phyloP scores from a whole-genome alignment of 208 protist genomes.

The Wallacemonas rigidus region DNA sequence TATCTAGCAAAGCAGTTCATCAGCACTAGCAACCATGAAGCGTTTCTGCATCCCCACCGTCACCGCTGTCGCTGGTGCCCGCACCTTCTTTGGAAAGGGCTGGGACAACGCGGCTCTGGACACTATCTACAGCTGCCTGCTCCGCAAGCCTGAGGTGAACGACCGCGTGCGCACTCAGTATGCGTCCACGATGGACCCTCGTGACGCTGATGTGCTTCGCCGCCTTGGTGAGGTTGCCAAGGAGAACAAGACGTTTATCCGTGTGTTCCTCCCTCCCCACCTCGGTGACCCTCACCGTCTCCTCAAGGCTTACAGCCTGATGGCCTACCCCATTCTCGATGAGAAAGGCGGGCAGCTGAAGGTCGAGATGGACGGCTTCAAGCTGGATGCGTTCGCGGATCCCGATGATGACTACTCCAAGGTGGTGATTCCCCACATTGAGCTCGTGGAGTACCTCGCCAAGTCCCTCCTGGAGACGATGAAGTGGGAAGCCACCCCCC shows the following conservation, averaged over 20 bases:
- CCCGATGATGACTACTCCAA: slow-evolving; percentile 91
- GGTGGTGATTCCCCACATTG: slow-evolving; percentile 88
- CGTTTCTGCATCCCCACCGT: slow-evolving; percentile 67
- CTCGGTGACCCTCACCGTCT: slow-evolving; percentile 89
- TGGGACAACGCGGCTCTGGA: slow-evolving; percentile 91
- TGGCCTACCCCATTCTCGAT: slow-evolving; percentile 90
- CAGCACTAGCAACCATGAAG: slow-evolving; percentile 58
- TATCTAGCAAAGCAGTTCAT: slow-evolving; percentile 13
- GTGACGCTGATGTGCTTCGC: slow-evolving; percentile 80
- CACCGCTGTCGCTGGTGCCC: slow-evolving; percentile 40
- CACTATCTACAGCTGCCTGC: slow-evolving; percentile 83
- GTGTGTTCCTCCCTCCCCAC: slow-evolving; percentile 84
- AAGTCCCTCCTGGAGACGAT: slow-evolving; percentile 87
- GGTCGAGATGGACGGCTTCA: slow-evolving; percentile 83
- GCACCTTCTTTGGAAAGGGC: slow-evolving; percentile 90
- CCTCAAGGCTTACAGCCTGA: slow-evolving; percentile 89
- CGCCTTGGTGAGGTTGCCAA: slow-evolving; percentile 78
- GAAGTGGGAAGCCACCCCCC: slow-evolving; percentile 88
- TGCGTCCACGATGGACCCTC: slow-evolving; percentile 86
- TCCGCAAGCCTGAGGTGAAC: slow-evolving; percentile 89
- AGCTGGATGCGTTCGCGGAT: slow-evolving; percentile 87
- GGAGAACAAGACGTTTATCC: slow-evolving; percentile 89
- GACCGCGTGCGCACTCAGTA: slow-evolving; percentile 80
- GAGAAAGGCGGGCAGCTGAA: slow-evolving; percentile 88
- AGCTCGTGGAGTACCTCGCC: slow-evolving; percentile 85